Percentiles rank a stretch among this genome's conserved stretches.
Conservation (phyloP, 2,329 filamentous ascomycete species). For the Didymella lethalis region DNA sequence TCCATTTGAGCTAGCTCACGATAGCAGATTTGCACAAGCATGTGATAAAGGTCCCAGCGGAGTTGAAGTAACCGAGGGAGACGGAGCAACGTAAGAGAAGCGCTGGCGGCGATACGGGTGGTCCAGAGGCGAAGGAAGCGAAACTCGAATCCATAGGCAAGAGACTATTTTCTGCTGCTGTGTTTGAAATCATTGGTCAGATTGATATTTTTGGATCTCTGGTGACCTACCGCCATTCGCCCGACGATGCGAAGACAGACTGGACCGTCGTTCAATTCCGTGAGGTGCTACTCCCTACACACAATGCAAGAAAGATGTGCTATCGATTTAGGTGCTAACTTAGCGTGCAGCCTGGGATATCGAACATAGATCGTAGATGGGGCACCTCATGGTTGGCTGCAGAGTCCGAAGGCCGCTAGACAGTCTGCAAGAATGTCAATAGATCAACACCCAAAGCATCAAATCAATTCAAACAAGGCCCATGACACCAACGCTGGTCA, state of each 20-base stretch:
- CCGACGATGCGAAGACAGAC: not conserved
- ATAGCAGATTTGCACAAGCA: not conserved
- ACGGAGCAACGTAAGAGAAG: not conserved
- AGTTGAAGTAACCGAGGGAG: not conserved
- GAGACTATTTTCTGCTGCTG: not conserved
- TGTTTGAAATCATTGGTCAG: not conserved
- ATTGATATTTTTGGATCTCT: not conserved
- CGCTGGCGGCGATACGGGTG: not conserved
- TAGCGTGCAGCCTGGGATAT: constrained; percentile 1
- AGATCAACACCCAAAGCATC: not conserved
- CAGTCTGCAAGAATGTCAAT: not conserved
- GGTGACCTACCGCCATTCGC: not conserved
- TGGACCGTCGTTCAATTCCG: not conserved
- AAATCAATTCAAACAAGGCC: not conserved
- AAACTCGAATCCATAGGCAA: not conserved
- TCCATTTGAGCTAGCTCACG: too few species aligned
- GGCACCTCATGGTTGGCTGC: constrained; percentile 1
- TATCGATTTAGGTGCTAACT: not conserved
- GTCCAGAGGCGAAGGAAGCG: not conserved
- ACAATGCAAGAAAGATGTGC: too few species aligned
- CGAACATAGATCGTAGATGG: not conserved
- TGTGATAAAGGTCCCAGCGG: not conserved
- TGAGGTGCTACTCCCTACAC: not conserved
- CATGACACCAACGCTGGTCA: not conserved
- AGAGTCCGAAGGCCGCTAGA: constrained; percentile 3